Evolutionary conservation across 1,284 basidiomycete species (phyloP).

Genomic region (Phellopilus nigrolimitatus): DNA sequence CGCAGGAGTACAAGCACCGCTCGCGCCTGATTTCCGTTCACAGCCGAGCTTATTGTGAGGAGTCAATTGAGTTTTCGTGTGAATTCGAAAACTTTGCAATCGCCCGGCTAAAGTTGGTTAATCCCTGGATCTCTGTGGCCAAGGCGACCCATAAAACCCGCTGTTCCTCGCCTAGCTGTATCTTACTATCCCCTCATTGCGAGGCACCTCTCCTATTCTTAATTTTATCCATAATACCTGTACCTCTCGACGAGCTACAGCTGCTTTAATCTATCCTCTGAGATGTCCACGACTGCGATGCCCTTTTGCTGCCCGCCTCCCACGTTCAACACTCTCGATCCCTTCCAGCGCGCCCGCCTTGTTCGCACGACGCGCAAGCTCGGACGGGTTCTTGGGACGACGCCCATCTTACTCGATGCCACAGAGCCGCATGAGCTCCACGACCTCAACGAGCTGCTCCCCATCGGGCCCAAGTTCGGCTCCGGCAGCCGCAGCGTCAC

Average conservation of each 20-base stretch:
- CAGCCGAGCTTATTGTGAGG: background rate
- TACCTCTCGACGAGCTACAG: conserved; percentile 12
- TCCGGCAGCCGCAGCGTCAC: conserved; percentile 9
- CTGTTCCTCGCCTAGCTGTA: background rate
- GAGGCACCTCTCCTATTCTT: background rate
- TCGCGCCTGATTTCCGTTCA: background rate
- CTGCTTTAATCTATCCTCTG: background rate
- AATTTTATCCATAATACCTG: background rate
- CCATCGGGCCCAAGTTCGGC: conserved; percentile 23
- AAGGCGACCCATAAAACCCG: background rate
- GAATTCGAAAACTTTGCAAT: background rate
- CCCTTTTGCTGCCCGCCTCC: conserved; percentile 42
- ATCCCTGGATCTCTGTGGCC: background rate
- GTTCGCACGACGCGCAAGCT: conserved; percentile 58
- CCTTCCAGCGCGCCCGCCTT: conserved; percentile 46
- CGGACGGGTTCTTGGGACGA: conserved; percentile 50
- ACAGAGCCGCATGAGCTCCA: conserved; percentile 18
- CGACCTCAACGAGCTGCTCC: conserved; percentile 24
- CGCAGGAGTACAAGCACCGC: background rate
- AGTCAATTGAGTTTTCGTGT: background rate
- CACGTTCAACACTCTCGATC: conserved; percentile 45
- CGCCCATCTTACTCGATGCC: conserved; percentile 46
- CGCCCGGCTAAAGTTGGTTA: background rate
- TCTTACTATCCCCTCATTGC: background rate
- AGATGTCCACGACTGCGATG: conserved; percentile 33